Evolutionary conservation across 495 filamentous ascomycete genomes (phyloP).

Genomic region (Gamarada debralockiae): DNA sequence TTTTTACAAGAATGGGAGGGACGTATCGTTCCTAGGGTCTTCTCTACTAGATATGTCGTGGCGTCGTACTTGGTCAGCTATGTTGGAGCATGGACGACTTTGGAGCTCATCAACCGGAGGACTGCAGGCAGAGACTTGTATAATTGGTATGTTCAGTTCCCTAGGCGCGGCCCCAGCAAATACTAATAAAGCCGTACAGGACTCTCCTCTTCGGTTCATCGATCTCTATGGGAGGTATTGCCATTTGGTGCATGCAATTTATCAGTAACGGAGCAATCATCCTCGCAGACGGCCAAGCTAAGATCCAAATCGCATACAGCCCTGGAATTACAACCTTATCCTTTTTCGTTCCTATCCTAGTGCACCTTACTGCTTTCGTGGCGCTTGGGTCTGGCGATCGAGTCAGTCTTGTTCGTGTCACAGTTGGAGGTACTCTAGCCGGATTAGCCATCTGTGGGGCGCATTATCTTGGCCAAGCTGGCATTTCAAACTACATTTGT

Average conservation of each 20-base stretch:
- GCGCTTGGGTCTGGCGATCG: constrained; percentile 53
- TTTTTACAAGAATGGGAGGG: constrained; percentile 1
- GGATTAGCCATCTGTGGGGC: constrained; percentile 79
- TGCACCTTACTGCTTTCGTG: constrained; percentile 69
- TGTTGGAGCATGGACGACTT: constrained; percentile 70
- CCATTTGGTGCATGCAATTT: constrained; percentile 72
- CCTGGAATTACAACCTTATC: constrained; percentile 72
- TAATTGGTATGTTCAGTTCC: constrained; percentile 60
- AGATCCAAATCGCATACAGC: constrained; percentile 71
- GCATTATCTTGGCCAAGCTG: constrained; percentile 85
- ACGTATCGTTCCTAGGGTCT: constrained; percentile 49
- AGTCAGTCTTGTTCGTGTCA: constrained; percentile 54
- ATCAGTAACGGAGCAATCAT: constrained; percentile 79
- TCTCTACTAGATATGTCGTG: constrained; percentile 60
- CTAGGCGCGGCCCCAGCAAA: not conserved
- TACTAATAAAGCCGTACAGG: constrained; percentile 36
- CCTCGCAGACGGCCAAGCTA: constrained; percentile 54
- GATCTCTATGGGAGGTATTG: constrained; percentile 74
- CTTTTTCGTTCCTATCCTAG: constrained; percentile 75
- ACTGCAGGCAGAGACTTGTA: constrained; percentile 62
- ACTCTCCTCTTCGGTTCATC: constrained; percentile 69
- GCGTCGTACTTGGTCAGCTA: constrained; percentile 76
- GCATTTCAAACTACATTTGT: constrained; percentile 73
- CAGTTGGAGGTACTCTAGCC: constrained; percentile 60
- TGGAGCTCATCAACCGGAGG: constrained; percentile 77